Evolutionary conservation across 164 flowering plant genomes (phyloP).

Genomic region (Vitis rupestris): DNA sequence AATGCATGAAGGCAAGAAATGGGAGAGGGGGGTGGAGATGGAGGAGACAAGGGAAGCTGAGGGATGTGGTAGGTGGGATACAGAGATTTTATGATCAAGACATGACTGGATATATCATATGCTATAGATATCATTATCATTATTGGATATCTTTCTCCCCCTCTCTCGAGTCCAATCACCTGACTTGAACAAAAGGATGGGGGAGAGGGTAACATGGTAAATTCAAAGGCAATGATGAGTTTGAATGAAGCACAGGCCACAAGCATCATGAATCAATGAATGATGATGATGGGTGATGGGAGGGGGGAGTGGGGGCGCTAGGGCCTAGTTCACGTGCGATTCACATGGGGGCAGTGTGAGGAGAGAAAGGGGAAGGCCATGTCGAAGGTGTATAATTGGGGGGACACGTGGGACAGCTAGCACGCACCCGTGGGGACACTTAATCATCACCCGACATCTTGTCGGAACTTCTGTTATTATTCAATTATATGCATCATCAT

Average conservation of each 20-base stretch:
- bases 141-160: too few species aligned
- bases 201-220: neutral
- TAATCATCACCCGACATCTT: conserved; percentile 63
- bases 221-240: neutral
- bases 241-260: too few species aligned
- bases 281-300: too few species aligned
- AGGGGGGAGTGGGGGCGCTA: too few species aligned
- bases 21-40: too few species aligned
- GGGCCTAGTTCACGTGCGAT: conserved; percentile 26
- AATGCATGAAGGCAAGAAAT: too few species aligned
- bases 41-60: neutral
- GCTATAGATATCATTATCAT: too few species aligned
- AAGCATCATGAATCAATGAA: too few species aligned
- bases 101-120: neutral
- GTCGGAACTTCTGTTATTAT: conserved; percentile 23
- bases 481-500: conserved; percentile 1
- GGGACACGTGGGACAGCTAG: conserved; percentile 73
- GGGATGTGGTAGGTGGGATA: neutral
- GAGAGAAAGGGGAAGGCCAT: conserved; percentile 2
- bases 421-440: conserved; percentile 59
- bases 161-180: too few species aligned
- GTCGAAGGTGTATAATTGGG: conserved; percentile 14
- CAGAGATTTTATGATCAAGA: conserved; percentile 3
- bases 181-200: too few species aligned
- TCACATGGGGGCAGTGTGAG: conserved; percentile 28